A percentile compares a stretch with the other conserved stretches of the same genome.
phyloP scores from a whole-genome alignment of 176 grass and related monocot species.

The Alloteropsis semialata region DNA sequence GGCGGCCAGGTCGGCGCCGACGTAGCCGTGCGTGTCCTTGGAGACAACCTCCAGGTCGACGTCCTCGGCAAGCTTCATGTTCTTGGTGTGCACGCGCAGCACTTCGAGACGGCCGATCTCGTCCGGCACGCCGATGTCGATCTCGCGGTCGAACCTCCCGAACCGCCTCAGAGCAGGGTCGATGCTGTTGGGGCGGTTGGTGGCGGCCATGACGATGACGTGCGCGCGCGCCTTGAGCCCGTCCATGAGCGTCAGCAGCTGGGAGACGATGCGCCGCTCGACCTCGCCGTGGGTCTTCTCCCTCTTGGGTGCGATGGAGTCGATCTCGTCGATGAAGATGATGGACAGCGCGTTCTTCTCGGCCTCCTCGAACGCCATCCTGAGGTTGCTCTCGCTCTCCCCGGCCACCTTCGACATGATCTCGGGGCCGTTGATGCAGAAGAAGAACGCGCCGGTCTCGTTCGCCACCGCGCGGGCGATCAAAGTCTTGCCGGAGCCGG shows the following conservation, averaged over 20 bases:
- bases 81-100: slow-evolving; percentile 51
- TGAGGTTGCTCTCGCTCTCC: slow-evolving; percentile 63
- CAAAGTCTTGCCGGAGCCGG: slow-evolving; percentile 52
- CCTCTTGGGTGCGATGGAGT: slow-evolving; percentile 52
- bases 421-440: slow-evolving; percentile 56
- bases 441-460: slow-evolving; percentile 58
- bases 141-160: slow-evolving; percentile 55
- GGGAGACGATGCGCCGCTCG: slow-evolving; percentile 59
- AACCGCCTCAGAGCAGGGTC: slow-evolving; percentile 62
- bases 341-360: slow-evolving; percentile 67
- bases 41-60: slow-evolving; percentile 51
- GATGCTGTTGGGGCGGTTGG: slow-evolving; percentile 63
- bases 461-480: slow-evolving; percentile 62
- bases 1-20: slow-evolving; percentile 54
- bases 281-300: slow-evolving; percentile 63
- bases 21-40: slow-evolving; percentile 60
- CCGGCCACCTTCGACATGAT: slow-evolving; percentile 68
- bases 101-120: slow-evolving; percentile 60
- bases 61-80: slow-evolving; percentile 42
- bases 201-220: slow-evolving; percentile 66
- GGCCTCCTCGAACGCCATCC: slow-evolving; percentile 67
- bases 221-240: slow-evolving; percentile 52
- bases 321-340: slow-evolving; percentile 69
- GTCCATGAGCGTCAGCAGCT: slow-evolving; percentile 62
- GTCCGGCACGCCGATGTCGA: slow-evolving; percentile 64